phyloP scores from a whole-genome alignment of 1,284 basidiomycete genomes.

The Ganoderma meredithae region DNA sequence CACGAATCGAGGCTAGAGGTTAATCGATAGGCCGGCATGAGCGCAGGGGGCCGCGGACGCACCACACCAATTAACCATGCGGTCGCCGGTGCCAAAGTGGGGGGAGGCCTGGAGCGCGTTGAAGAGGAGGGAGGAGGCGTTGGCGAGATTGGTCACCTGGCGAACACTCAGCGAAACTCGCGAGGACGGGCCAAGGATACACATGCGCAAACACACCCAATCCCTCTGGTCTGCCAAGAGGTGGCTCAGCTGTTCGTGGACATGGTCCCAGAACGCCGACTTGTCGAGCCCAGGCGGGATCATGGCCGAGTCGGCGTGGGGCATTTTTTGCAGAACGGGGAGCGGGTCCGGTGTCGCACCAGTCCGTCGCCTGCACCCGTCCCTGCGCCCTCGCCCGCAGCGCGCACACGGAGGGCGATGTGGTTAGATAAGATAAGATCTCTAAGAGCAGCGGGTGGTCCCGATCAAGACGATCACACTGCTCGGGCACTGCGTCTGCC shows the following conservation, averaged over 20 bases:
- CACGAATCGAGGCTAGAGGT: not conserved
- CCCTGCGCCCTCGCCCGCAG: too few species aligned
- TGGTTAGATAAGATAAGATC: slow-evolving; percentile 23
- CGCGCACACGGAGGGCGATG: not conserved
- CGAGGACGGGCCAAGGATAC: slow-evolving; percentile 14
- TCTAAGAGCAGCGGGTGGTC: slow-evolving; percentile 8
- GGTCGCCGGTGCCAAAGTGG: slow-evolving; percentile 68
- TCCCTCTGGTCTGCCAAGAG: slow-evolving; percentile 74
- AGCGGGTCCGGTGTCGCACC: too few species aligned
- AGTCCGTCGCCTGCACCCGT: too few species aligned
- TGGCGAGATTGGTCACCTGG: slow-evolving; percentile 84
- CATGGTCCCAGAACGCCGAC: slow-evolving; percentile 82
- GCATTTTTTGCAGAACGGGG: slow-evolving; percentile 55
- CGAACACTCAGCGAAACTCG: slow-evolving; percentile 21
- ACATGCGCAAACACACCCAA: slow-evolving; percentile 63
- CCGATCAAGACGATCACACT: slow-evolving; percentile 2
- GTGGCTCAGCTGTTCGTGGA: slow-evolving; percentile 65
- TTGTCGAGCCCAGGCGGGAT: slow-evolving; percentile 75
- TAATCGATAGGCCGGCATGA: not conserved
- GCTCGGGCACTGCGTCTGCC: slow-evolving; percentile 17
- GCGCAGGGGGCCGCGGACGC: slow-evolving; percentile 38
- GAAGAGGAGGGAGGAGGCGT: slow-evolving; percentile 82
- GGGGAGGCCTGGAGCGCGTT: slow-evolving; percentile 70
- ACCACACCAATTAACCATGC: slow-evolving; percentile 92
- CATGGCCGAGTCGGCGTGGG: slow-evolving; percentile 83